phyloP scores from a whole-genome alignment of 495 filamentous ascomycete genomes.

The Podospora pseudopauciseta region DNA sequence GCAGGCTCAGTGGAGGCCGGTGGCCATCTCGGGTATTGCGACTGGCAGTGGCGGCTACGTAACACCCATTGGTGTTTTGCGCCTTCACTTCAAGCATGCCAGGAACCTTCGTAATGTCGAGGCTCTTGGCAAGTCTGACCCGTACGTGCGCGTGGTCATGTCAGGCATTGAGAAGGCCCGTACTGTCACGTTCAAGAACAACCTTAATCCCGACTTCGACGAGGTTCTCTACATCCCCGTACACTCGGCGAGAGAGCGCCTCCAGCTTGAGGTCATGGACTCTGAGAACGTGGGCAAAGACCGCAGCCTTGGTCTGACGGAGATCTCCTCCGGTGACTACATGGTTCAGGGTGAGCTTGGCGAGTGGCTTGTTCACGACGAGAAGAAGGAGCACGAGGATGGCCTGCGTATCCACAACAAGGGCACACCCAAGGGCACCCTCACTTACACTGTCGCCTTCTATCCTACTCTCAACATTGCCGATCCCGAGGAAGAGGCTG shows the following conservation, averaged over 20 bases:
- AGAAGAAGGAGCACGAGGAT: conserved; percentile 59
- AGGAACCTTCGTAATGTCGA: conserved; percentile 85
- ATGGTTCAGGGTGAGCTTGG: conserved; percentile 72
- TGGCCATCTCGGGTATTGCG: conserved; percentile 69
- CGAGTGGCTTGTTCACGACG: conserved; percentile 75
- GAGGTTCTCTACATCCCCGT: conserved; percentile 93
- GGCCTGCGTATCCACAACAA: conserved; percentile 63
- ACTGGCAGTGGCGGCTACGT: conserved; percentile 83
- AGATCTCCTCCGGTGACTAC: conserved; percentile 74
- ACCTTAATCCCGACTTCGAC: conserved; percentile 93
- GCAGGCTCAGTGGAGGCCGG: conserved; percentile 90
- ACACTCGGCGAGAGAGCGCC: conserved; percentile 77
- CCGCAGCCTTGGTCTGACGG: conserved; percentile 73
- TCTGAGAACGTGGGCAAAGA: conserved; percentile 85
- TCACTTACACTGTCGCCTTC: conserved; percentile 85
- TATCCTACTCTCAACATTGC: conserved; percentile 82
- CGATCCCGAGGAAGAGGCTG: conserved; percentile 89
- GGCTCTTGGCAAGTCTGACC: conserved; percentile 93
- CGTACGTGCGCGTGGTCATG: conserved; percentile 82
- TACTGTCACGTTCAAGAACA: conserved; percentile 94
- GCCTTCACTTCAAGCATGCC: conserved; percentile 85
- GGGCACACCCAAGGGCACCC: conserved; percentile 67
- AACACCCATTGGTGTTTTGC: conserved; percentile 89
- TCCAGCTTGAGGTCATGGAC: conserved; percentile 94
- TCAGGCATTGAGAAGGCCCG: conserved; percentile 85